Conservation (phyloP, 2,329 filamentous ascomycete species). For the Sclerotinia glacialis region DNA sequence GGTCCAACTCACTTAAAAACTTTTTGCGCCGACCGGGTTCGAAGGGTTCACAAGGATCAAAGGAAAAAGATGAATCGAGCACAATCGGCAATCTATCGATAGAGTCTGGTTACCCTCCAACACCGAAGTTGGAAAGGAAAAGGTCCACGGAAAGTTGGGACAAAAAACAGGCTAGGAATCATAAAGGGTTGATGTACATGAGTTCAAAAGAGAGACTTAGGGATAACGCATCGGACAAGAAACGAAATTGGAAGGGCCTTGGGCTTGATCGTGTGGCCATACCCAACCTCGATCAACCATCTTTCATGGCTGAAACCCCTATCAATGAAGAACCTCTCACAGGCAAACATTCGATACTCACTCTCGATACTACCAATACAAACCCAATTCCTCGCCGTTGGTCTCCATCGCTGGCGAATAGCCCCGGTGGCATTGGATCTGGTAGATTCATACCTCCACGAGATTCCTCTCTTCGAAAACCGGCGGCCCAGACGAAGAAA, state of each 20-base stretch:
- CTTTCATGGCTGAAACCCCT: conserved; percentile 40
- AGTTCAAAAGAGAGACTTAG: conserved; percentile 66
- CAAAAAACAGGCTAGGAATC: conserved; percentile 51
- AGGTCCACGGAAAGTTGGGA: conserved; percentile 62
- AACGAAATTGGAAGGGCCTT: conserved; percentile 46
- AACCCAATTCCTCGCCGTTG: not conserved
- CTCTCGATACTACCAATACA: conserved; percentile 8
- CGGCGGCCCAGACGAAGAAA: conserved; percentile 50
- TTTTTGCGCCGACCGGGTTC: conserved; percentile 63
- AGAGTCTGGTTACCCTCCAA: conserved; percentile 51
- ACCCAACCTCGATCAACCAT: conserved; percentile 34
- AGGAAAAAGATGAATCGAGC: conserved; percentile 53
- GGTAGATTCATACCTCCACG: conserved; percentile 58
- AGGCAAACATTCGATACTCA: conserved; percentile 5
- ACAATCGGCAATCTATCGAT: conserved; percentile 65
- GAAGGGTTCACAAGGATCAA: conserved; percentile 53
- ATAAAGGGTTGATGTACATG: conserved; percentile 68
- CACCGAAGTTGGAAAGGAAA: conserved; percentile 51
- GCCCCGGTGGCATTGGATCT: conserved; percentile 38
- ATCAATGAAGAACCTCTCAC: conserved; percentile 50
- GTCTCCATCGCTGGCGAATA: conserved; percentile 21
- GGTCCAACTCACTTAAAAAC: conserved; percentile 51
- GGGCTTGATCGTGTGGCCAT: conserved; percentile 32
- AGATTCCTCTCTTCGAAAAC: conserved; percentile 65
- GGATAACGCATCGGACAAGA: conserved; percentile 61